phyloP scores from a whole-genome alignment of 2,329 filamentous ascomycete species.

The Calonectria henricotiae region DNA sequence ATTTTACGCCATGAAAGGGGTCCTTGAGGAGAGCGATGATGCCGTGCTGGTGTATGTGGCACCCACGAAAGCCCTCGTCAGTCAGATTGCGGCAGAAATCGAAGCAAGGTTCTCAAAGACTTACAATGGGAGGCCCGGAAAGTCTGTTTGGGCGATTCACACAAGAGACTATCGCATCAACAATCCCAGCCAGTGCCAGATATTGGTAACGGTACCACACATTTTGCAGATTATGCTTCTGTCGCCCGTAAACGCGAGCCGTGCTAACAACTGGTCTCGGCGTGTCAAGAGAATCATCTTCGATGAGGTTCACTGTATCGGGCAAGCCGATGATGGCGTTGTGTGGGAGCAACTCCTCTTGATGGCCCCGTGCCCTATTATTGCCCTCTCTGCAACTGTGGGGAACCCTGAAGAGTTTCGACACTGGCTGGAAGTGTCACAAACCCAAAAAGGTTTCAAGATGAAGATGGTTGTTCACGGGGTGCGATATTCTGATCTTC shows the following conservation, averaged over 20 bases:
- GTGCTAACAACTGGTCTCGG: conserved; percentile 72
- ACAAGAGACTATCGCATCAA: conserved; percentile 84
- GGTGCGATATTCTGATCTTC: conserved; percentile 82
- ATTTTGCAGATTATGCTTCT: conserved; percentile 86
- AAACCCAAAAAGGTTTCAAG: conserved; percentile 75
- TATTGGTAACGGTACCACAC: conserved; percentile 84
- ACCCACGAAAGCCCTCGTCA: conserved; percentile 86
- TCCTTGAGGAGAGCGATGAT: conserved; percentile 78
- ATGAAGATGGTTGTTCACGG: conserved; percentile 79
- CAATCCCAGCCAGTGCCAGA: conserved; percentile 80
- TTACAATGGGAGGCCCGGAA: conserved; percentile 71
- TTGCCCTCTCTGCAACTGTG: conserved; percentile 85
- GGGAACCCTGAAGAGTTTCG: conserved; percentile 82
- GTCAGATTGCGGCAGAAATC: conserved; percentile 87
- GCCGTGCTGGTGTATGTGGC: conserved; percentile 85
- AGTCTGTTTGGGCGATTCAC: conserved; percentile 85
- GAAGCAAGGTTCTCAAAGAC: conserved; percentile 82
- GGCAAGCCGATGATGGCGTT: conserved; percentile 82
- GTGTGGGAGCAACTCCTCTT: conserved; percentile 86
- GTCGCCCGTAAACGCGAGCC: conserved; percentile 75
- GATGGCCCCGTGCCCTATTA: conserved; percentile 82
- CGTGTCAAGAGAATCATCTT: conserved; percentile 85
- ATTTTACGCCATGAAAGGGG: conserved; percentile 87
- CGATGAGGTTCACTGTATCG: conserved; percentile 87
- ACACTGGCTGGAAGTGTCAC: conserved; percentile 77